These are phyloP conservation scores for Kodamaea kakaduensis DNA, from an alignment of 805 yeast species.

Conservation along the genomic window DNA sequence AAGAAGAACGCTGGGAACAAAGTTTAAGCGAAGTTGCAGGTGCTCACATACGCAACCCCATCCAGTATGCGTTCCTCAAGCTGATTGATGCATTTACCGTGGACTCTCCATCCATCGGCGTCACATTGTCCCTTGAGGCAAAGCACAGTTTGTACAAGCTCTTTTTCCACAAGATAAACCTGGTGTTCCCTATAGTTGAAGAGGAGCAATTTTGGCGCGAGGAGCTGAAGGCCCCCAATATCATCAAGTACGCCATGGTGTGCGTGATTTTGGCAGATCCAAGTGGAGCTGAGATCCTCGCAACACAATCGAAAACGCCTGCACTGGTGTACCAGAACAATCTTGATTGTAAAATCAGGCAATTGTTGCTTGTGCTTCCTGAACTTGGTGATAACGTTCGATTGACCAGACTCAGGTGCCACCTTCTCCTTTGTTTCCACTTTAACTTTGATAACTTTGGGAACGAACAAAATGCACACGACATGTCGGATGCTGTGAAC, in stretches of 20 bases:
- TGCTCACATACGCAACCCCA: slow-evolving; percentile 4
- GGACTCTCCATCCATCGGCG: slow-evolving; percentile 19
- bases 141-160: slow-evolving; percentile 25
- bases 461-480: slow-evolving; percentile 21
- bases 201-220: slow-evolving; percentile 35
- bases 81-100: slow-evolving; percentile 37
- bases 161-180: slow-evolving; percentile 38
- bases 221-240: slow-evolving; percentile 35
- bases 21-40: background rate
- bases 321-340: slow-evolving; percentile 8
- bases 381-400: slow-evolving; percentile 22
- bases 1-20: background rate
- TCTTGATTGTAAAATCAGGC: slow-evolving; percentile 20
- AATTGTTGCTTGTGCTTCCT: slow-evolving; percentile 18
- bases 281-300: slow-evolving; percentile 17
- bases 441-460: slow-evolving; percentile 20
- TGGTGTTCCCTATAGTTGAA: slow-evolving; percentile 39
- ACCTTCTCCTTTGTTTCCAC: slow-evolving; percentile 17
- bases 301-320: slow-evolving; percentile 10
- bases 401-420: slow-evolving; percentile 16
- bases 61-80: slow-evolving; percentile 21
- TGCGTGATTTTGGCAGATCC: slow-evolving; percentile 40
- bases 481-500: slow-evolving; percentile 17
- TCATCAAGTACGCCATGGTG: slow-evolving; percentile 41
- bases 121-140: slow-evolving; percentile 1